A percentile compares a stretch with the other conserved stretches of the same genome.
These are phyloP conservation scores for Magnolia officinalis DNA, from an alignment of 164 flowering plant species.

Conservation along the genomic window DNA sequence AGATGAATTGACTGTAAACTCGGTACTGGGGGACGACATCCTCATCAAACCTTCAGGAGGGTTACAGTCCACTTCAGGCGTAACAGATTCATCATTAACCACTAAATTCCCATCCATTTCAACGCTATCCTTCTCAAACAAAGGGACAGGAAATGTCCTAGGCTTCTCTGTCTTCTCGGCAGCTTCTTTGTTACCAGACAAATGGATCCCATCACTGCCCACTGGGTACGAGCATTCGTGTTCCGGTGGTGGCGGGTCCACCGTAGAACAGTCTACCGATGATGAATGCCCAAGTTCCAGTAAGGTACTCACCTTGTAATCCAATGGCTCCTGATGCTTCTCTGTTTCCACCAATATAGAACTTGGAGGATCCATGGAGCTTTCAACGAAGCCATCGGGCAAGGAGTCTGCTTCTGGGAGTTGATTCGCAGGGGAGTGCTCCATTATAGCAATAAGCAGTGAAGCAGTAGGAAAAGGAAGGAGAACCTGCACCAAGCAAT, in stretches of 20 bases:
- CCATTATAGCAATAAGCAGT: constrained; percentile 29
- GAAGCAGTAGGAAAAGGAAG: background rate
- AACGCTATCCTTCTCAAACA: constrained; percentile 34
- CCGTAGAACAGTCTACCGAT: background rate
- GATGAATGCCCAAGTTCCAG: background rate
- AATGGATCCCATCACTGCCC: constrained; percentile 16
- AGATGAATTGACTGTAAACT: background rate
- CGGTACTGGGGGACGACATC: background rate
- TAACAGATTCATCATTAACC: constrained; percentile 11
- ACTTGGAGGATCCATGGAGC: constrained; percentile 42
- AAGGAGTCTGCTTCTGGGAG: constrained; percentile 74
- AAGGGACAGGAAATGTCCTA: constrained; percentile 45
- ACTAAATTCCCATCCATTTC: constrained; percentile 6
- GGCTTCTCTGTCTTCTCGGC: constrained; percentile 30
- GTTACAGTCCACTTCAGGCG: constrained; percentile 6
- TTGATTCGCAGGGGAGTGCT: constrained; percentile 45
- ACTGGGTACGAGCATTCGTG: too few relatives aligned
- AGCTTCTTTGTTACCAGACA: constrained; percentile 4
- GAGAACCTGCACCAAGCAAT: background rate
- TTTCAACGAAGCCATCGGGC: constrained; percentile 82
- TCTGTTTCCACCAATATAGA: constrained; percentile 40
- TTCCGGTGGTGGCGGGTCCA: background rate
- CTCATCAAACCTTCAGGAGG: constrained; percentile 7
- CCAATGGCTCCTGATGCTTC: constrained; percentile 17
- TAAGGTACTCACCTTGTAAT: constrained; percentile 27